Conservation (phyloP, 2,329 filamentous ascomycete species). For the Alternaria sp. region DNA sequence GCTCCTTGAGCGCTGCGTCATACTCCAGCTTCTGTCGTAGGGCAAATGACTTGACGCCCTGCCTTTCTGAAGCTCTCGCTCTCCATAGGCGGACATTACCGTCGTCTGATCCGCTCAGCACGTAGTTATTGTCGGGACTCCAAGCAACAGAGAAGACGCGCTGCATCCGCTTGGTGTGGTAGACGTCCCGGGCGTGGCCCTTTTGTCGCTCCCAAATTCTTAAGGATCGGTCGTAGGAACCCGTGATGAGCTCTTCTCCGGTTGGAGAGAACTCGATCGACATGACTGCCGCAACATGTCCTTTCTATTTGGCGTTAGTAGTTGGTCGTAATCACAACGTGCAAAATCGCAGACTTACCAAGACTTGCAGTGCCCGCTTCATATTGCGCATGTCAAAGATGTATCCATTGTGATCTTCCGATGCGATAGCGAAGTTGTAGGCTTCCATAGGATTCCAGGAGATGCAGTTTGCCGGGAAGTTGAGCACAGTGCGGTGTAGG, state of each 20-base stretch:
- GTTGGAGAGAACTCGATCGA: conserved; percentile 95
- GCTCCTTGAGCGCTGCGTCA: conserved; percentile 80
- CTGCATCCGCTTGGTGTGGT: conserved; percentile 98
- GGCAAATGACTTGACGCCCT: conserved; percentile 83
- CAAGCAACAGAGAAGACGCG: conserved; percentile 85
- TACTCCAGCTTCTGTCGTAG: conserved; percentile 92
- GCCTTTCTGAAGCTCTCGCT: conserved; percentile 80
- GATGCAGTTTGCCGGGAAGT: conserved; percentile 93
- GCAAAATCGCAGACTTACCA: conserved; percentile 48
- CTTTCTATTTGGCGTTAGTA: conserved; percentile 60
- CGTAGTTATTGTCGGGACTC: conserved; percentile 88
- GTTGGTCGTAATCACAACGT: not conserved
- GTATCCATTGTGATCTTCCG: conserved; percentile 92
- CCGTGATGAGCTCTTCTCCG: conserved; percentile 89
- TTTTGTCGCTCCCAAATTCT: conserved; percentile 82
- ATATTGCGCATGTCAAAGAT: conserved; percentile 96
- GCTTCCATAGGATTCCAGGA: conserved; percentile 95
- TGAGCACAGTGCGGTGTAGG: conserved; percentile 80
- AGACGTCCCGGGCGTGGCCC: conserved; percentile 89
- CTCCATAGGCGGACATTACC: conserved; percentile 93
- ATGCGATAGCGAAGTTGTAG: conserved; percentile 92
- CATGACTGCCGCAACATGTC: conserved; percentile 92
- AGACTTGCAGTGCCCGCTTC: conserved; percentile 83
- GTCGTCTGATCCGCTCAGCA: conserved; percentile 91
- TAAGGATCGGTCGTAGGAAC: conserved; percentile 86